Evolutionary conservation across 2,329 filamentous ascomycete species (phyloP).

Genomic region (Claviceps sp.): DNA sequence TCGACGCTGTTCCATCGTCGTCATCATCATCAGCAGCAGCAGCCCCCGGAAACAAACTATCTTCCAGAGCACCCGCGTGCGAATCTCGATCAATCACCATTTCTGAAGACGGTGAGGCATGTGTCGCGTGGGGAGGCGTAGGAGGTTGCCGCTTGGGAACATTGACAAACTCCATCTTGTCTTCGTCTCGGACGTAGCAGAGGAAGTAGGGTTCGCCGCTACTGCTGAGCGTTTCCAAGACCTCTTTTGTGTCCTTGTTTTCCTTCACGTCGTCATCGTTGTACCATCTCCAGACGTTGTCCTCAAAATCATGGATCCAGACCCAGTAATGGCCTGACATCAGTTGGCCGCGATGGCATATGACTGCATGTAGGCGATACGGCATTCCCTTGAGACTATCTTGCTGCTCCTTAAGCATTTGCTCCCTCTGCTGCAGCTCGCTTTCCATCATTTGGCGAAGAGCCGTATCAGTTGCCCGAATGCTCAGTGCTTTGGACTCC

Average conservation of each 20-base stretch:
- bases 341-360: constrained; percentile 70
- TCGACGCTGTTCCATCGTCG: not conserved
- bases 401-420: constrained; percentile 15
- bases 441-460: constrained; percentile 32
- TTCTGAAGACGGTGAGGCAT: constrained; percentile 1
- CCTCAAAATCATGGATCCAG: constrained; percentile 82
- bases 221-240: constrained; percentile 53
- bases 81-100: constrained; percentile 12
- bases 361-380: constrained; percentile 81
- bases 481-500: constrained; percentile 9
- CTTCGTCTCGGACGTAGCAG: constrained; percentile 63
- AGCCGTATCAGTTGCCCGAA: constrained; percentile 13
- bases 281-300: constrained; percentile 78
- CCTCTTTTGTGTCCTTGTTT: constrained; percentile 48
- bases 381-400: constrained; percentile 48
- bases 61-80: constrained; percentile 9
- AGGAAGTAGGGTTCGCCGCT: constrained; percentile 72
- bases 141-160: constrained; percentile 27
- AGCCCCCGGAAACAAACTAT: not conserved
- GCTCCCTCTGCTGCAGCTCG: constrained; percentile 22
- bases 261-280: constrained; percentile 77
- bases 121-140: constrained; percentile 4
- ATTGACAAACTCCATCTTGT: constrained; percentile 40
- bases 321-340: constrained; percentile 89
- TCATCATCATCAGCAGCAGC: not conserved